phyloP scores from a whole-genome alignment of 2,329 filamentous ascomycete species.

The Botryotinia globosa region DNA sequence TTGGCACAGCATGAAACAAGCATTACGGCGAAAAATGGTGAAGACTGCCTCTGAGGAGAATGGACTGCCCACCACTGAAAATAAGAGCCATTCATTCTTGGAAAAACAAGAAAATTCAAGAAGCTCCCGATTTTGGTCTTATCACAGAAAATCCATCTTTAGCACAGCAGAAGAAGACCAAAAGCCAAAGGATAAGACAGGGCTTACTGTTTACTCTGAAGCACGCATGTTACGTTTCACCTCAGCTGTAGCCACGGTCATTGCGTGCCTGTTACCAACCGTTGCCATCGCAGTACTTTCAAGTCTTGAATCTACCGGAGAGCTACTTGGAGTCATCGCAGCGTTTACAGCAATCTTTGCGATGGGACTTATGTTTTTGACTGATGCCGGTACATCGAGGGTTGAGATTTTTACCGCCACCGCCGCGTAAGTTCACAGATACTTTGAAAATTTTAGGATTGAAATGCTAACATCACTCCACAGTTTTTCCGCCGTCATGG shows the following conservation, averaged over 20 bases:
- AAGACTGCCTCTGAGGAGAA: neutral
- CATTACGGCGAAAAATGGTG: neutral
- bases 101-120: neutral
- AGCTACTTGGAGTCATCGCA: slow-evolving; percentile 25
- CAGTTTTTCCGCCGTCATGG: slow-evolving; percentile 30
- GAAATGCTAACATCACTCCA: neutral
- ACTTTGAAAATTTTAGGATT: neutral
- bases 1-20: slow-evolving; percentile 16
- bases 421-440: slow-evolving; percentile 28
- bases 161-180: neutral
- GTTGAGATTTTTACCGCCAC: slow-evolving; percentile 32
- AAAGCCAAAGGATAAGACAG: neutral
- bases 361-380: slow-evolving; percentile 26
- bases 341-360: slow-evolving; percentile 28
- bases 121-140: neutral
- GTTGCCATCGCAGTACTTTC: slow-evolving; percentile 28
- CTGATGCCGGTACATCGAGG: slow-evolving; percentile 22
- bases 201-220: slow-evolving; percentile 13
- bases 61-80: neutral
- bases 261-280: slow-evolving; percentile 28
- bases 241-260: slow-evolving; percentile 24
- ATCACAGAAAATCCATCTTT: neutral
- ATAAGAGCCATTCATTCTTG: neutral
- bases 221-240: slow-evolving; percentile 21
- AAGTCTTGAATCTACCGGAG: slow-evolving; percentile 17